phyloP scores from a whole-genome alignment of 106 monocot genomes.

The Narthecium ossifragum region DNA sequence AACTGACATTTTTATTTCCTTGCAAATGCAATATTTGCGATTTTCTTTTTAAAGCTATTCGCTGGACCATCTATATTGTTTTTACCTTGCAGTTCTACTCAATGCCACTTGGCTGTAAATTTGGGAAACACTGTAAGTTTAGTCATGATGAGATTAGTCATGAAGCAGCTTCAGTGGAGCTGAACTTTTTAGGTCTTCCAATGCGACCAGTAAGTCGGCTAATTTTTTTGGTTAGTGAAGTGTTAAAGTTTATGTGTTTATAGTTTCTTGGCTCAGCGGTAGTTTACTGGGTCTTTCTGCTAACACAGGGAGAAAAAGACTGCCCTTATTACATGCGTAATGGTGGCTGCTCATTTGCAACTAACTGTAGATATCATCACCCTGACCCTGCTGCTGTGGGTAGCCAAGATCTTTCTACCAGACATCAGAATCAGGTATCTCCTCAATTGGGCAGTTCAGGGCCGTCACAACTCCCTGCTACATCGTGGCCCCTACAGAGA shows the following conservation, averaged over 20 bases:
- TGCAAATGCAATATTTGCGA: no score
- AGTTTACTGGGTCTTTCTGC: no score
- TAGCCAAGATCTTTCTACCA: background rate
- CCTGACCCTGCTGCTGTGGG: constrained; percentile 40
- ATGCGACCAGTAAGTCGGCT: constrained; percentile 44
- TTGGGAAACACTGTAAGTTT: constrained; percentile 55
- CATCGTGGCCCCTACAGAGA: constrained; percentile 15
- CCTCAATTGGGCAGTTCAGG: background rate
- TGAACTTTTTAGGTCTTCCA: constrained; percentile 78
- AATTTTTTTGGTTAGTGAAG: background rate
- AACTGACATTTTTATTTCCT: no score
- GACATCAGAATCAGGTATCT: constrained; percentile 3
- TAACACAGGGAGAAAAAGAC: constrained; percentile 46
- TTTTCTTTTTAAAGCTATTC: no score
- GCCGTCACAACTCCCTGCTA: background rate
- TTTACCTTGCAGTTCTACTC: constrained; percentile 59
- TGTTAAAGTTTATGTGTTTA: no score
- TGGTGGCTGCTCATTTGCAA: constrained; percentile 47
- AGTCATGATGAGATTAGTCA: constrained; percentile 29
- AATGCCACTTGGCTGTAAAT: constrained; percentile 53
- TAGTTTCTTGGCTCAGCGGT: no score
- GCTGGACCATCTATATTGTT: no score
- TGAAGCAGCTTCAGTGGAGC: constrained; percentile 25
- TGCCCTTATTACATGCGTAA: constrained; percentile 49
- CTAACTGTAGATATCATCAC: constrained; percentile 49